Base-by-base conservation (phyloP, 2,329 filamentous ascomycete genomes). In the Epichloe typhina region DNA sequence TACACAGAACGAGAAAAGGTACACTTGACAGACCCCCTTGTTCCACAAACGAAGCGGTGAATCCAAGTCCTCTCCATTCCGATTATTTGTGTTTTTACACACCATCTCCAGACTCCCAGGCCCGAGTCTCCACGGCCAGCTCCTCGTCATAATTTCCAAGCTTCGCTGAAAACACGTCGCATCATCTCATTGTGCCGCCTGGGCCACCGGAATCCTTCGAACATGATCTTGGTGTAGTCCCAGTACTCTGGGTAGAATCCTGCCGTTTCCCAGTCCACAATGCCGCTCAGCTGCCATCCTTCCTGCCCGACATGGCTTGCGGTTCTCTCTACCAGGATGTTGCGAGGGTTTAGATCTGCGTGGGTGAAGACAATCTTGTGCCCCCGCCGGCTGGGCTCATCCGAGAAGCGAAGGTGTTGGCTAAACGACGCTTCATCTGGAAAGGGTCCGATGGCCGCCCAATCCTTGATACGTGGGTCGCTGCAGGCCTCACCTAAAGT, bases 221-320 rank as follows among this genome's bases (percentile, higher is more conserved):
- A 38, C 36, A 49, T 41, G 23, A 36, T 49, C 41, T 57, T 56
- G 0, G 56, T 49, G 31, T 31, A 50, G 44, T 57, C 54, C 55
- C 51, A 57, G 41, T 57, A 56, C 17, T 57, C 54, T 11, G 55
- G 54, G 49, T 57, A 56, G 15, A 53, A 53, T 12, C 54, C 56
- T 44, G 52, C 54, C 21, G 49, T 12, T 42, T 57, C 54, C 56
- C 54, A 57, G 39, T 57, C 56, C 13, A 57, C 53, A n/a, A 57
- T 48, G 17, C 37, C 52, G 3, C 31, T 39, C 43, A 56, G 40
- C 23, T 19, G 21, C 56, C 53, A 56, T 37, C 31, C 26, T 13
- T 48, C 26, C 45, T 52, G 40, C 47, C 53, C 11, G 42, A 38
- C 31, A 46, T 46, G 15, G 46, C 11, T n/a, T 38, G 5, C 13